These are phyloP conservation scores for Euphorbia schlechtendalii DNA, from an alignment of 441 rosid genomes.

Conservation along the genomic window DNA sequence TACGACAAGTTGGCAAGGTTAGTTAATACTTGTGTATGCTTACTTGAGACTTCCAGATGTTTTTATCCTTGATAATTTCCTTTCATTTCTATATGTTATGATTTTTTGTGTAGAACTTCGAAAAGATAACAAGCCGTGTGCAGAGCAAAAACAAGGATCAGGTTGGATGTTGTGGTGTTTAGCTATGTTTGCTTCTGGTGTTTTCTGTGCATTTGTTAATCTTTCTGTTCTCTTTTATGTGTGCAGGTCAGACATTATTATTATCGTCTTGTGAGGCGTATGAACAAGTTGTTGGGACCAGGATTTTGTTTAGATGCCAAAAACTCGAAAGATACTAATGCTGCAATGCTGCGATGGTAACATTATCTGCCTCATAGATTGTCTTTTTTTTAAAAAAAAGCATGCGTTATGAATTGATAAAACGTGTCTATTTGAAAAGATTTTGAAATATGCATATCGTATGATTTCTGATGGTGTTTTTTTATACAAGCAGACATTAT, in stretches of 20 bases:
- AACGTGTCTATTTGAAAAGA: too few relatives aligned
- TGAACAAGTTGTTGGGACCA: constrained; percentile 96
- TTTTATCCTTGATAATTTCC: too few relatives aligned
- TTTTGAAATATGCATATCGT: too few relatives aligned
- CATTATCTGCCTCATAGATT: constrained; percentile 1
- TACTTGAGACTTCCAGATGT: constrained; percentile 6
- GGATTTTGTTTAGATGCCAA: constrained; percentile 89
- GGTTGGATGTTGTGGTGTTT: constrained; percentile 39
- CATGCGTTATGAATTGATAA: too few relatives aligned
- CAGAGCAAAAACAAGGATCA: constrained; percentile 99
- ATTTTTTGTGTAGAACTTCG: constrained; percentile 66
- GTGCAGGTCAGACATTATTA: constrained; percentile 95
- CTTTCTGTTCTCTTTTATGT: constrained; percentile 14
- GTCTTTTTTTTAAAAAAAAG: too few relatives aligned
- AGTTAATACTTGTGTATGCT: constrained; percentile 15
- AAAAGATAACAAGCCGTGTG: constrained; percentile 92
- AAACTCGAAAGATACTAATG: constrained; percentile 93
- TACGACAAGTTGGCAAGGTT: constrained; percentile 99
- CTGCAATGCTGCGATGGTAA: constrained; percentile 98
- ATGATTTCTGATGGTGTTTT: too few relatives aligned
- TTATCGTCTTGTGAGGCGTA: constrained; percentile 92
- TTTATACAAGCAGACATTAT: too few relatives aligned
- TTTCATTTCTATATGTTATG: constrained; percentile 15
- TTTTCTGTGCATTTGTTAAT: constrained; percentile 18
- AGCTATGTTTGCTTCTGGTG: constrained; percentile 11